Conservation (phyloP, 73 alveolate species). For the Paramecium bursaria region DNA sequence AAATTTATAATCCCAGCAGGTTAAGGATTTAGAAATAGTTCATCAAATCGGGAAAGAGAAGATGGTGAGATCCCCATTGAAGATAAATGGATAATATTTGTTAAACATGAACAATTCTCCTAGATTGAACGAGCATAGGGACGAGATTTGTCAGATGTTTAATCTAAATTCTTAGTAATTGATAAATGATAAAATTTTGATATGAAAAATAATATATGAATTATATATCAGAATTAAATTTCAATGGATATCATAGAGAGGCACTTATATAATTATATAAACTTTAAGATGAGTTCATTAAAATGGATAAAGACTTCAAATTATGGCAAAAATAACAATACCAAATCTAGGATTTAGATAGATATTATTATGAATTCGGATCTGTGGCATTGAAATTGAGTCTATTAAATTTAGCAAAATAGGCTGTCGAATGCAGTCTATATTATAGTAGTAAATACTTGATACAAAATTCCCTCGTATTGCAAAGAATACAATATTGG, state of each 20-base stretch:
- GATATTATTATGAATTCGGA: slow-evolving; percentile 22
- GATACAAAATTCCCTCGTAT: slow-evolving; percentile 1
- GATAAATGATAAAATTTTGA: too few species aligned
- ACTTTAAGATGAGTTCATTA: too few species aligned
- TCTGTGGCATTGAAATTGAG: slow-evolving; percentile 28
- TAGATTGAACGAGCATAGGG: slow-evolving; percentile 75
- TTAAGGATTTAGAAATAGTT: slow-evolving; percentile 57
- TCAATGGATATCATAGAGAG: too few species aligned
- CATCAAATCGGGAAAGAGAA: slow-evolving; percentile 59
- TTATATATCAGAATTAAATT: too few species aligned
- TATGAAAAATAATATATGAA: too few species aligned
- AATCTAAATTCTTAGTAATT: too few species aligned
- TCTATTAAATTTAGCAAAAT: slow-evolving; percentile 5
- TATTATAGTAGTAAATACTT: slow-evolving; percentile 6
- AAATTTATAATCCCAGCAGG: slow-evolving; percentile 66
- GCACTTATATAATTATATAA: too few species aligned
- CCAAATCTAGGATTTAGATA: background rate
- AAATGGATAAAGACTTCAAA: too few species aligned
- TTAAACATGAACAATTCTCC: slow-evolving; percentile 75
- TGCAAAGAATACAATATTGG: slow-evolving; percentile 34
- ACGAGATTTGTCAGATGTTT: slow-evolving; percentile 66
- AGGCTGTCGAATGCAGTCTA: slow-evolving; percentile 21
- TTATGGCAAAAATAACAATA: too few species aligned
- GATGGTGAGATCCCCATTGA: slow-evolving; percentile 70
- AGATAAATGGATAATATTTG: slow-evolving; percentile 44